phyloP scores from a whole-genome alignment of 2,329 filamentous ascomycete species.

The Talaromyces sp. region DNA sequence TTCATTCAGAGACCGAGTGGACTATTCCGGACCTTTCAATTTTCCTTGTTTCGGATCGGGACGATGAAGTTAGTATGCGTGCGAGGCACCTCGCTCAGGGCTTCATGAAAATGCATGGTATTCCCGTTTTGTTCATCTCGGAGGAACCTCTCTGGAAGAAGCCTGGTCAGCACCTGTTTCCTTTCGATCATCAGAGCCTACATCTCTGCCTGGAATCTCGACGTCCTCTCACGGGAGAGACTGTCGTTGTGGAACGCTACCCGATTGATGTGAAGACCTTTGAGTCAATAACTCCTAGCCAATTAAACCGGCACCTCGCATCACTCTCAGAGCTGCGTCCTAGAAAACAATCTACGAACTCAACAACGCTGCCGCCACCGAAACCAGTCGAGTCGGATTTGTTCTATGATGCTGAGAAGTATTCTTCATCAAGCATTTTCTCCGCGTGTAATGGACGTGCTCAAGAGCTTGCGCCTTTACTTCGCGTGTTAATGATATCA shows the following conservation, averaged over 20 bases:
- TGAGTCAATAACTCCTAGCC: conserved; percentile 42
- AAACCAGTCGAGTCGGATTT: conserved; percentile 13
- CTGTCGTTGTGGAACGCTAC: conserved; percentile 32
- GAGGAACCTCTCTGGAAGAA: conserved; percentile 40
- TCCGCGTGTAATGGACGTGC: conserved; percentile 20
- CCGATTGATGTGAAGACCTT: conserved; percentile 46
- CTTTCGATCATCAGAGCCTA: conserved; percentile 37
- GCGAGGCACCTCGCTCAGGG: conserved; percentile 32
- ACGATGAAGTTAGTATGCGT: conserved; percentile 24
- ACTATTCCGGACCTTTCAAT: conserved; percentile 43
- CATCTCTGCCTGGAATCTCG: conserved; percentile 42
- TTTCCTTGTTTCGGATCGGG: conserved; percentile 38
- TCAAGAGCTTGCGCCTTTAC: conserved; percentile 21
- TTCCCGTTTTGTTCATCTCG: conserved; percentile 43
- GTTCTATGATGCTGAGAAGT: conserved; percentile 23
- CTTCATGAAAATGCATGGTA: conserved; percentile 40
- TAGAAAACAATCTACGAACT: conserved; percentile 21
- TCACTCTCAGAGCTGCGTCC: conserved; percentile 34
- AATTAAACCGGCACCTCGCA: conserved; percentile 45
- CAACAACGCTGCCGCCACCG: conserved; percentile 10
- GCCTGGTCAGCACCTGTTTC: conserved; percentile 26
- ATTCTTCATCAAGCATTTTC: conserved; percentile 22
- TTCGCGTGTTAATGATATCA: conserved; percentile 27
- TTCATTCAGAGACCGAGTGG: conserved; percentile 40
- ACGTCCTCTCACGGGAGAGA: conserved; percentile 30